Conservation (phyloP, 495 filamentous ascomycete genomes). For the Letharia columbiana region DNA sequence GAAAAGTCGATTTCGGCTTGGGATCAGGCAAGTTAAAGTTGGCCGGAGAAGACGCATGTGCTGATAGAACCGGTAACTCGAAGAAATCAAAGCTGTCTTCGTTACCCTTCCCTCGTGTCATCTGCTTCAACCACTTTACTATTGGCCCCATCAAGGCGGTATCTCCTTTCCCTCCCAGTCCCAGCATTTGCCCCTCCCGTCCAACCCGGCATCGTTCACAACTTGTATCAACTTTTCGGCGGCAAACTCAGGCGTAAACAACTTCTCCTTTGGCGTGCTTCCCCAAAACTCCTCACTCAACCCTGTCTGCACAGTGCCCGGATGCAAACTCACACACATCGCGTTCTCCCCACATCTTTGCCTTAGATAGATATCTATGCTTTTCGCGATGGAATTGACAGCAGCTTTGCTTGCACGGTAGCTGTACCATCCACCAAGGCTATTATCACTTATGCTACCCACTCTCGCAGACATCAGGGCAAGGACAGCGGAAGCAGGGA, state of each 20-base stretch:
- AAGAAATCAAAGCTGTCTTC: neutral
- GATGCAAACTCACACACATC: slow-evolving; percentile 64
- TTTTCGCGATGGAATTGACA: slow-evolving; percentile 61
- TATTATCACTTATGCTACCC: slow-evolving; percentile 63
- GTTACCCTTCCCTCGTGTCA: neutral
- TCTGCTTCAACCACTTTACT: neutral
- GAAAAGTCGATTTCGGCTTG: neutral
- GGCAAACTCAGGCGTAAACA: slow-evolving; percentile 55
- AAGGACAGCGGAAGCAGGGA: slow-evolving; percentile 49
- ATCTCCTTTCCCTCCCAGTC: slow-evolving; percentile 71
- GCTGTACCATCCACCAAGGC: slow-evolving; percentile 62
- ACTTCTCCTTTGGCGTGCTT: slow-evolving; percentile 45
- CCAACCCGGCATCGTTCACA: slow-evolving; percentile 35
- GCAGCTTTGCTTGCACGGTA: slow-evolving; percentile 69
- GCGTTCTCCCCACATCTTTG: slow-evolving; percentile 47
- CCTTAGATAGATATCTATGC: slow-evolving; percentile 60
- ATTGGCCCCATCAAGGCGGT: slow-evolving; percentile 38
- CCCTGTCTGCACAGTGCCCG: slow-evolving; percentile 71
- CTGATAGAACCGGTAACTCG: neutral
- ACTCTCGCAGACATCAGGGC: slow-evolving; percentile 69
- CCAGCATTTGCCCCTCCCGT: slow-evolving; percentile 60
- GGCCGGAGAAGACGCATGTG: neutral
- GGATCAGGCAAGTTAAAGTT: neutral
- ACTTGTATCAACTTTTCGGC: slow-evolving; percentile 52
- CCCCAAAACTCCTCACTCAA: slow-evolving; percentile 67